A percentile compares a stretch with the other conserved stretches of the same genome.
phyloP scores from a whole-genome alignment of 768 basidiomycete species.

The Lentinula detonsa region DNA sequence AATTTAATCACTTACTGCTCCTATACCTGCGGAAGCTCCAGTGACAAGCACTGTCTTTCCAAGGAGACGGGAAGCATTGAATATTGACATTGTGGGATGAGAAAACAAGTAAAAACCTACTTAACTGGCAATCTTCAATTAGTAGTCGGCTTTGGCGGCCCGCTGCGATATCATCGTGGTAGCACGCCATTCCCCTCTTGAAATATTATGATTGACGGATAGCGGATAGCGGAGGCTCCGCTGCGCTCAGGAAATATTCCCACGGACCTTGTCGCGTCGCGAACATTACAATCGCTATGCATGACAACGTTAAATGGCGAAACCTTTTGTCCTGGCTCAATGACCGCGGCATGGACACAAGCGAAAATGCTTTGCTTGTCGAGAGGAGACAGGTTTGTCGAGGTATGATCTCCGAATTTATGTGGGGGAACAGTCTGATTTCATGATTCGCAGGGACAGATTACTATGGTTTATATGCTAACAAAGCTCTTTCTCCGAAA shows the following conservation, averaged over 20 bases:
- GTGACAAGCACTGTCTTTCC: constrained; percentile 87
- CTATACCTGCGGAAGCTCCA: constrained; percentile 87
- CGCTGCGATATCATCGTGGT: not conserved
- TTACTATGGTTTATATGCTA: constrained; percentile 67
- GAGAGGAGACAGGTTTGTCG: constrained; percentile 48
- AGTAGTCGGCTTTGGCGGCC: not conserved
- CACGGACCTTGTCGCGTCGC: not conserved
- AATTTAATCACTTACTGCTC: constrained; percentile 51
- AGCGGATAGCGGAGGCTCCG: not conserved
- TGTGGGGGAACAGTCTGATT: not conserved
- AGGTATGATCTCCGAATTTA: not conserved
- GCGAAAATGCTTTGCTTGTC: constrained; percentile 35
- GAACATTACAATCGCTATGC: not conserved
- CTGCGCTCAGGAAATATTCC: not conserved
- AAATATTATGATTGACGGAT: not conserved
- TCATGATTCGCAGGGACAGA: constrained; percentile 17
- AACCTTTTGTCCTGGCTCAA: constrained; percentile 48
- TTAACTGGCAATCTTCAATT: not conserved
- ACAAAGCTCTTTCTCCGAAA: constrained; percentile 35
- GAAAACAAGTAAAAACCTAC: not conserved
- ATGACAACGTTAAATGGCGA: constrained; percentile 30
- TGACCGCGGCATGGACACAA: constrained; percentile 39
- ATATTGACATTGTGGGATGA: constrained; percentile 57
- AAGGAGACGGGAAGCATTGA: constrained; percentile 73
- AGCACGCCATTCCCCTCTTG: not conserved